Evolutionary conservation across 1,139 yeast genomes (phyloP).

Genomic region (Magnusiomyces tetraspermus): DNA sequence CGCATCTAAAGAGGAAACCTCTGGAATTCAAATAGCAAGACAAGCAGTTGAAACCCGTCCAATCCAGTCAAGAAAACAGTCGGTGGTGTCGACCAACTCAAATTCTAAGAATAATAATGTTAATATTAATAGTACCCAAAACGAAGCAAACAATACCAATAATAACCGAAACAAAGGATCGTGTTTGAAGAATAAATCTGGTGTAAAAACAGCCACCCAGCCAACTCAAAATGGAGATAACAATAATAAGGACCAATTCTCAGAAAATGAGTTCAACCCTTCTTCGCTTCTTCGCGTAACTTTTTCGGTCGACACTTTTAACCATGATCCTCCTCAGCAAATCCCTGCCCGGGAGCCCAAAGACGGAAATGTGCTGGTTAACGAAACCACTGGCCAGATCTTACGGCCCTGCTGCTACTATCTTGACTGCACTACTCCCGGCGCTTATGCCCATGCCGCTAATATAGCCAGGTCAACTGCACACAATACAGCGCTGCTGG

Average conservation of each 20-base stretch:
- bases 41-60: no score
- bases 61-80: no score
- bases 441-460: constrained; percentile 22
- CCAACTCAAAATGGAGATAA: no score
- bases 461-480: constrained; percentile 29
- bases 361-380: constrained; percentile 64
- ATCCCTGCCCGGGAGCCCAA: constrained; percentile 82
- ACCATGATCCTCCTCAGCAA: constrained; percentile 87
- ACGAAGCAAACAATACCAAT: no score
- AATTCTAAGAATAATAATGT: no score
- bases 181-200: no score
- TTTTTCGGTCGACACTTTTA: constrained; percentile 62
- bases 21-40: no score
- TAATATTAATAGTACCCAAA: no score
- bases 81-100: no score
- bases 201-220: no score
- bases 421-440: constrained; percentile 17
- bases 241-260: constrained; percentile 10
- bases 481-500: constrained; percentile 28
- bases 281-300: constrained; percentile 39
- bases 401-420: constrained; percentile 20
- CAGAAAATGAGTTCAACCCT: not conserved
- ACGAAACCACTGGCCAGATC: constrained; percentile 26
- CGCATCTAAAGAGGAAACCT: no score
- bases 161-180: no score